Percentiles rank a stretch among this genome's conserved stretches.
Conservation (phyloP, 2,329 filamentous ascomycete species). For the Aspergillus amoenus region DNA sequence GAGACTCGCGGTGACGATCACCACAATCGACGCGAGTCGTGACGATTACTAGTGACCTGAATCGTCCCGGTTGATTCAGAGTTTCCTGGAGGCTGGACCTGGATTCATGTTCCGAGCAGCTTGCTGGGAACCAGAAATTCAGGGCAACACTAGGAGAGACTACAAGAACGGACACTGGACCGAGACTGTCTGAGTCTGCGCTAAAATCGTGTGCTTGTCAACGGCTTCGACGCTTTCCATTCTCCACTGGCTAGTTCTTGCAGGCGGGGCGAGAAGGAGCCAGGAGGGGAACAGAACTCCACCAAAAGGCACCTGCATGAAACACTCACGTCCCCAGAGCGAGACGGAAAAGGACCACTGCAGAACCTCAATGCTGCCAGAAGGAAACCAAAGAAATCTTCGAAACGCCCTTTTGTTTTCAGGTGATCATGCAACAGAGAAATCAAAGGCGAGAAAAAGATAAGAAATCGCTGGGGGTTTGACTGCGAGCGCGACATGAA, state of each 20-base stretch:
- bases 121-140: slow-evolving; percentile 7
- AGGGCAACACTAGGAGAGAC: not conserved
- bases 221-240: slow-evolving; percentile 11
- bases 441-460: no score
- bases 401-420: not conserved
- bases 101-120: not conserved
- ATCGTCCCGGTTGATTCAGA: not conserved
- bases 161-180: slow-evolving; percentile 15
- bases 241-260: slow-evolving; percentile 11
- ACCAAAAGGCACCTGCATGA: slow-evolving; percentile 18
- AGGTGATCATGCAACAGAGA: not conserved
- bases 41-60: not conserved
- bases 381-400: not conserved
- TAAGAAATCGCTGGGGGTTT: no score
- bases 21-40: not conserved
- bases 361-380: not conserved
- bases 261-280: slow-evolving; percentile 8
- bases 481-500: not conserved
- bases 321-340: slow-evolving; percentile 13
- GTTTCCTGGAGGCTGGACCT: not conserved
- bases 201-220: slow-evolving; percentile 19
- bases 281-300: slow-evolving; percentile 12
- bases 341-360: not conserved
- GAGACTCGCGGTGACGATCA: not conserved
- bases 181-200: slow-evolving; percentile 20